These are phyloP conservation scores for Fusarium mexicanum DNA, from an alignment of 2,329 filamentous ascomycete genomes.

Conservation along the genomic window DNA sequence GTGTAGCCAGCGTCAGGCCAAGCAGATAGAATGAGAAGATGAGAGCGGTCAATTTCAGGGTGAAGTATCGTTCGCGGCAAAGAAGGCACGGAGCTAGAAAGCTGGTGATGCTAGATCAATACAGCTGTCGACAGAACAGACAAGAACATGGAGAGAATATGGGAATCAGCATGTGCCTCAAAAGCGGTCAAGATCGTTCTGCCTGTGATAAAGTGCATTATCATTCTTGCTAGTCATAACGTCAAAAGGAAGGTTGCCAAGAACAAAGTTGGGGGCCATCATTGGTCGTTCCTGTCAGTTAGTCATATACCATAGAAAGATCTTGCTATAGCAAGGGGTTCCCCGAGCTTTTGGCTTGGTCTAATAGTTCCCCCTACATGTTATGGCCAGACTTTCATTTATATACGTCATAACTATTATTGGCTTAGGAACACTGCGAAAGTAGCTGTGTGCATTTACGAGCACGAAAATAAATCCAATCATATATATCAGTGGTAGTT, in stretches of 20 bases:
- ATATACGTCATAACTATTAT: not conserved
- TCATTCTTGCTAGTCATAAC: not conserved
- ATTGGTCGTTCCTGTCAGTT: not conserved
- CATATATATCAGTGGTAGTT: not conserved
- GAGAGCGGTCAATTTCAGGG: not conserved
- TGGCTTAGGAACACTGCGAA: not conserved
- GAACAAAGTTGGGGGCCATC: not conserved
- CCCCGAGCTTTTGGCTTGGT: too few species aligned
- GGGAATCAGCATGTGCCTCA: not conserved
- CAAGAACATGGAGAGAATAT: not conserved
- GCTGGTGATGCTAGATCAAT: not conserved
- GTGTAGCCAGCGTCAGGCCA: not conserved
- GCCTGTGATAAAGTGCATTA: not conserved
- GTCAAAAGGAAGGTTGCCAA: not conserved
- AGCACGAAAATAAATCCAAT: not conserved
- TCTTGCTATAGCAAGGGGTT: too few species aligned
- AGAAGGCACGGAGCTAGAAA: not conserved
- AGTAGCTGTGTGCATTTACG: rapidly evolving
- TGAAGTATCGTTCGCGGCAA: not conserved
- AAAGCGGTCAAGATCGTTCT: not conserved
- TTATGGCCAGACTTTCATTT: not conserved
- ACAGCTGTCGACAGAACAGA: not conserved
- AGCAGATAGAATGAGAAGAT: not conserved
- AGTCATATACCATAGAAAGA: too few species aligned
- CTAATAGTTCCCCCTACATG: too few species aligned